These are phyloP conservation scores for Fusarium sp. DNA, from an alignment of 2,329 filamentous ascomycete genomes.

Conservation along the genomic window DNA sequence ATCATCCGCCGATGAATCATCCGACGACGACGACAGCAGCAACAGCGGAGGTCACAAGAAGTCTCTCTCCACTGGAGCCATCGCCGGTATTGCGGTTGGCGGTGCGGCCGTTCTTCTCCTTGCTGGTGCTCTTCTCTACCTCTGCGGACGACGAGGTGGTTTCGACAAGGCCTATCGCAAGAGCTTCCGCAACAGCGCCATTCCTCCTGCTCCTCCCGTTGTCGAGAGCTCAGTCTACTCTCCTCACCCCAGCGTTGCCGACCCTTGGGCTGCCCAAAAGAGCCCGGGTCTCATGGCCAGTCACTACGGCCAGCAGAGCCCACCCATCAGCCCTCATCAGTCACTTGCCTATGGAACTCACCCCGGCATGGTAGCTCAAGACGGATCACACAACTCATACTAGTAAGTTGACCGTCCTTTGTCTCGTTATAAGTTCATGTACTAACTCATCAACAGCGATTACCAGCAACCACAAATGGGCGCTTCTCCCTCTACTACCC, in stretches of 20 bases:
- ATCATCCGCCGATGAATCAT: slow-evolving; percentile 10
- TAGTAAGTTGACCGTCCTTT: slow-evolving; percentile 44
- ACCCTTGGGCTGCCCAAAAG: slow-evolving; percentile 41
- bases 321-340: slow-evolving; percentile 53
- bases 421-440: not conserved
- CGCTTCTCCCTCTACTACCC: slow-evolving; percentile 31
- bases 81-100: slow-evolving; percentile 71
- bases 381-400: slow-evolving; percentile 45
- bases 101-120: slow-evolving; percentile 59
- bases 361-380: slow-evolving; percentile 38
- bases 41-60: slow-evolving; percentile 9
- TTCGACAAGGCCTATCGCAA: slow-evolving; percentile 50
- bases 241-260: slow-evolving; percentile 32
- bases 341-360: slow-evolving; percentile 40
- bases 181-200: slow-evolving; percentile 40
- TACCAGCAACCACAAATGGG: slow-evolving; percentile 31
- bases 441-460: slow-evolving; percentile 28
- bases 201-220: slow-evolving; percentile 26
- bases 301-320: slow-evolving; percentile 49
- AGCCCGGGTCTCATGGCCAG: slow-evolving; percentile 44
- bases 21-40: slow-evolving; percentile 13
- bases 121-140: slow-evolving; percentile 61
- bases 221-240: slow-evolving; percentile 36
- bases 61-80: slow-evolving; percentile 60
- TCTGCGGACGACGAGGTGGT: slow-evolving; percentile 58